Percentiles rank a stretch among this genome's conserved stretches.
phyloP scores from a whole-genome alignment of 371 early-diverging fungal genomes.

The Mortierella sp. region DNA sequence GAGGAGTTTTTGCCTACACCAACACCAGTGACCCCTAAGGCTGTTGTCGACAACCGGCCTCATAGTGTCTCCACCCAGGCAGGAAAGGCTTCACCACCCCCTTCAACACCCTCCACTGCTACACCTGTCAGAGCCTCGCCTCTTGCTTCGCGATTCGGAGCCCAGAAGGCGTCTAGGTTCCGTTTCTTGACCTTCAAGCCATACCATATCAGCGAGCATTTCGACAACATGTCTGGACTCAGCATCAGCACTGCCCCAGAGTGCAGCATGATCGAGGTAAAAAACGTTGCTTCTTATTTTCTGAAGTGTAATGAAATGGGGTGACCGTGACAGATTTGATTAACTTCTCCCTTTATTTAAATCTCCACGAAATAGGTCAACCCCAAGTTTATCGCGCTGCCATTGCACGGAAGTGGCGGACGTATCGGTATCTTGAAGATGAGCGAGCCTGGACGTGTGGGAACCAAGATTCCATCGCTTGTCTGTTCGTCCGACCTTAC shows the following conservation, averaged over 20 bases:
- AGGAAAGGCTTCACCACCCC: constrained; percentile 5
- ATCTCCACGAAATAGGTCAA: constrained; percentile 59
- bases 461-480: constrained; percentile 71
- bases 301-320: background rate
- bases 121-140: constrained; percentile 17
- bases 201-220: constrained; percentile 73
- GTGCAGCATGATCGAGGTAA: constrained; percentile 72
- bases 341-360: background rate
- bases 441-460: constrained; percentile 77
- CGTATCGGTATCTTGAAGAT: constrained; percentile 79
- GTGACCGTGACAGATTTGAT: background rate
- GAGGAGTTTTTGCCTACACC: background rate
- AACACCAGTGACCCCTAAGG: background rate
- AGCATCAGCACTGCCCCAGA: constrained; percentile 78
- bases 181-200: constrained; percentile 78
- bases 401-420: constrained; percentile 86
- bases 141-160: constrained; percentile 38
- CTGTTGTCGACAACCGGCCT: background rate
- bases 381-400: constrained; percentile 74
- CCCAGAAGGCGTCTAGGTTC: constrained; percentile 65
- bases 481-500: constrained; percentile 69
- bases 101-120: constrained; percentile 35
- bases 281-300: too few species aligned
- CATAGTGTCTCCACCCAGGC: background rate
- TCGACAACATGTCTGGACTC: constrained; percentile 74